Evolutionary conservation across 805 yeast genomes (phyloP).

Genomic region (Suhomyces kilbournensis): DNA sequence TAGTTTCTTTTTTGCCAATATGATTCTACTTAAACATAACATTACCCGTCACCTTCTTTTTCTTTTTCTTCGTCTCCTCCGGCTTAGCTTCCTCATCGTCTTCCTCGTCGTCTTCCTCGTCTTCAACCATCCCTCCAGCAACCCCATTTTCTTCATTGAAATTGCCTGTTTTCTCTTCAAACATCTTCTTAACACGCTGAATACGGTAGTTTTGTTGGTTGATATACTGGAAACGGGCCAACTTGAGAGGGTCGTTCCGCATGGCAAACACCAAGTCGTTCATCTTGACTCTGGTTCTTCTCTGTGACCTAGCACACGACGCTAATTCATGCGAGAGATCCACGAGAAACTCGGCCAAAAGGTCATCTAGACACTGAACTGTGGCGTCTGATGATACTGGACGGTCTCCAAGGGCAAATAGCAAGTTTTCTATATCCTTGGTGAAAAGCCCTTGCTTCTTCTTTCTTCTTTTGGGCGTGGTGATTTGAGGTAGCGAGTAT

Average conservation of each 20-base stretch:
- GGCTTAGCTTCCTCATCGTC: conserved; percentile 15
- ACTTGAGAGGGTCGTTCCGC: conserved; percentile 40
- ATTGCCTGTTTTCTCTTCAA: conserved; percentile 27
- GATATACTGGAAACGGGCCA: conserved; percentile 40
- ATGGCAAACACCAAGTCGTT: conserved; percentile 43
- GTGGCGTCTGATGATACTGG: conserved; percentile 39
- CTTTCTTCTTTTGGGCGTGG: conserved; percentile 17
- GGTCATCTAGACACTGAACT: conserved; percentile 37
- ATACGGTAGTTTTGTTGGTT: conserved; percentile 36
- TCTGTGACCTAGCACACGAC: conserved; percentile 34
- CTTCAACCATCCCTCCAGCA: conserved; percentile 5
- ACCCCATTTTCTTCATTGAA: conserved; percentile 7
- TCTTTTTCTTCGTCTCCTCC: conserved; percentile 15
- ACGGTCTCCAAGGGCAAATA: conserved; percentile 42
- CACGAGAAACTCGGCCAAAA: conserved; percentile 33
- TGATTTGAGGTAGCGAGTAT: conserved; percentile 6
- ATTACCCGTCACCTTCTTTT: conserved; percentile 16
- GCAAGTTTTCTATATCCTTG: conserved; percentile 40
- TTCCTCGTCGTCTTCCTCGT: conserved; percentile 15
- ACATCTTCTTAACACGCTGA: conserved; percentile 39
- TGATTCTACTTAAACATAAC: conserved; percentile 2
- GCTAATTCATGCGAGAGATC: conserved; percentile 34
- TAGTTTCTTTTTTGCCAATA: too few relatives aligned
- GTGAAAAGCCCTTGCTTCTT: conserved; percentile 37
- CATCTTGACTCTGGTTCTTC: conserved; percentile 37